Conservation (phyloP, 441 rosid species). For the Iberis amara region DNA sequence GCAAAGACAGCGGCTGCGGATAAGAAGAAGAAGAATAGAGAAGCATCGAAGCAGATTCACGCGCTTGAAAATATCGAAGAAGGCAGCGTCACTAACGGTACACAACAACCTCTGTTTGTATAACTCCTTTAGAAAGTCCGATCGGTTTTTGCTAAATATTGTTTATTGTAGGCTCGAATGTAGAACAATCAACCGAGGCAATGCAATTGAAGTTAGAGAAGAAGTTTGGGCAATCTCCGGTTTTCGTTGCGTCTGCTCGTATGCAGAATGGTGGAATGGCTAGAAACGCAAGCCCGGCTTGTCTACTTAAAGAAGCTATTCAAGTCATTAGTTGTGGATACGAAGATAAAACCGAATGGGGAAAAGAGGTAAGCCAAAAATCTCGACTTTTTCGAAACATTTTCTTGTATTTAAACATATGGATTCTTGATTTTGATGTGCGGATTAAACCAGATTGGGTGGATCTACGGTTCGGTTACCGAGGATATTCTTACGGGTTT, state of each 20-base stretch:
- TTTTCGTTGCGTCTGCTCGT: constrained; percentile 71
- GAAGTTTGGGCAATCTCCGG: constrained; percentile 88
- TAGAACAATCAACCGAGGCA: constrained; percentile 54
- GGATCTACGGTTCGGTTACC: constrained; percentile 97
- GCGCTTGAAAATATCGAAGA: constrained; percentile 79
- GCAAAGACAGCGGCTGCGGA: constrained; percentile 42
- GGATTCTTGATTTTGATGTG: constrained; percentile 20
- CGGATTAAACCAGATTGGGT: constrained; percentile 79
- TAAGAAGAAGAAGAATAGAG: constrained; percentile 57
- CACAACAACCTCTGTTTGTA: neutral
- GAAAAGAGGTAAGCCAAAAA: constrained; percentile 68
- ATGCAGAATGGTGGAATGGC: constrained; percentile 87
- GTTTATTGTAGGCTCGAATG: constrained; percentile 37
- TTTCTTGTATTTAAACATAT: neutral
- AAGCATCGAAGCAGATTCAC: constrained; percentile 63
- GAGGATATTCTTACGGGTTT: constrained; percentile 98
- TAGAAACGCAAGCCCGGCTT: constrained; percentile 65
- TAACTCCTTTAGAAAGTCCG: neutral
- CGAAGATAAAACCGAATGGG: constrained; percentile 98
- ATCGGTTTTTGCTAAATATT: constrained; percentile 10
- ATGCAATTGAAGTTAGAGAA: constrained; percentile 76
- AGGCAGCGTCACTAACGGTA: constrained; percentile 57
- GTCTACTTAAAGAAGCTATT: constrained; percentile 90
- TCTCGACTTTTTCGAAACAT: neutral
- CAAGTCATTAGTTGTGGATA: constrained; percentile 97